Evolutionary conservation across 116 monocot genomes (phyloP), one percentile per base, ranked within the genome.

Genomic region (Cymodocea nodosa): DNA sequence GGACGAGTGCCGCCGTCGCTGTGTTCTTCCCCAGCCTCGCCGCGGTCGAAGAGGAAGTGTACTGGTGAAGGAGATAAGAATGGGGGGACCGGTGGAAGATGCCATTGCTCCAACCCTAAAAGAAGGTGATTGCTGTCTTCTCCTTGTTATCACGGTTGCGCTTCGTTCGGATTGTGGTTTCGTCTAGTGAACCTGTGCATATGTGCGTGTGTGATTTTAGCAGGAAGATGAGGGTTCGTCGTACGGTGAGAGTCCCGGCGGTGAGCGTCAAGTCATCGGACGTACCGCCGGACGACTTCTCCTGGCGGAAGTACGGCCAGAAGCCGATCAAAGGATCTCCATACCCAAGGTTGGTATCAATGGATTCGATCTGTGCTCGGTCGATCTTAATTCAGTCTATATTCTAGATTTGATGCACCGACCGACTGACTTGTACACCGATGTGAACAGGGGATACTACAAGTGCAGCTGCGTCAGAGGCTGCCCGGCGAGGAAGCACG

Each of bases 251-350:
- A 67, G 81, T 90, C 36, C 90, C 90, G 57, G 90, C 90, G 1
- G 81, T 81, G 35, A 90, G 86, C 65, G 79, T 76, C 64, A 90
- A 86, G 65, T 74, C 83, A 10, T 80, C 90, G 11, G 90, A 86
- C 68, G 83, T 90, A 25, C 90, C 90, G 48, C 71, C 86, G 13
- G 90, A 90, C 72, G 90, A 90, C 30, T 90, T 68, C 73, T 90
- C 90, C 17, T 90, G 90, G 90, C 81, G 90, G 65, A 90, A 90
- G 74, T 90, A 90, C 65, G 90, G 90, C 17, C 90, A 90, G 68
- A 90, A 90, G 64, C 90, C 90, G 4, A 90, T 90, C 54, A 90
- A 86, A 51, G 90, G 90, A 22, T 90, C 90, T 35, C 90, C 90
- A 3, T 83, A 86, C 77, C 90, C 90, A 35, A 86, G 90, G 90